phyloP scores from a whole-genome alignment of 1,284 basidiomycete genomes.

The Trichosporon faecale region DNA sequence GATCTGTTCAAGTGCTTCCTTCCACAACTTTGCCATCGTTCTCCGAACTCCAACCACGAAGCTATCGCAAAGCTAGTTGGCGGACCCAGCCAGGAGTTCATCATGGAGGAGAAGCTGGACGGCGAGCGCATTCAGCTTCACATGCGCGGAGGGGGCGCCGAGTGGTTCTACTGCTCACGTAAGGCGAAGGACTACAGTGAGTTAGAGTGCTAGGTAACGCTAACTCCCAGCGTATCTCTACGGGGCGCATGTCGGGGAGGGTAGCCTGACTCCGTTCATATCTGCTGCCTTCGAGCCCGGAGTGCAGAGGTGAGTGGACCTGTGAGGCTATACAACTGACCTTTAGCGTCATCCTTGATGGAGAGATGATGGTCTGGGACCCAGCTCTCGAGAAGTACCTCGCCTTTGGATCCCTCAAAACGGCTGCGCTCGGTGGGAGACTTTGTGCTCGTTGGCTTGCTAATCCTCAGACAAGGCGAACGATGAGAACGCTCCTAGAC shows the following conservation, averaged over 20 bases:
- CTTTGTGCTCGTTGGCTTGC: slow-evolving; percentile 8
- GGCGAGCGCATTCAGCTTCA: slow-evolving; percentile 93
- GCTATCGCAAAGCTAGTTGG: slow-evolving; percentile 79
- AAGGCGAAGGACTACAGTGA: slow-evolving; percentile 88
- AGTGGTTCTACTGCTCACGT: slow-evolving; percentile 87
- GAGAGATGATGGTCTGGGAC: slow-evolving; percentile 97
- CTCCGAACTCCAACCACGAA: slow-evolving; percentile 66
- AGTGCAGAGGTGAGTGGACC: slow-evolving; percentile 68
- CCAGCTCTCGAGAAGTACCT: slow-evolving; percentile 77
- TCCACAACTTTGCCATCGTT: slow-evolving; percentile 88
- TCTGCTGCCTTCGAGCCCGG: slow-evolving; percentile 67
- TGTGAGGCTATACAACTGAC: not conserved
- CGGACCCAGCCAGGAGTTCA: slow-evolving; percentile 61
- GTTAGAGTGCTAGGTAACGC: not conserved
- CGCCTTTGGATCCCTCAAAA: slow-evolving; percentile 87
- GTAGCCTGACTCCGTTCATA: slow-evolving; percentile 82
- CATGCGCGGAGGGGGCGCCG: slow-evolving; percentile 66
- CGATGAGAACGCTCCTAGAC: slow-evolving; percentile 68
- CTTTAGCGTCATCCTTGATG: slow-evolving; percentile 79
- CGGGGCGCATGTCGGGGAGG: slow-evolving; percentile 71
- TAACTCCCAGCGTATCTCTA: slow-evolving; percentile 63
- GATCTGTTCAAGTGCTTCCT: slow-evolving; percentile 78
- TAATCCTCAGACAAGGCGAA: slow-evolving; percentile 62
- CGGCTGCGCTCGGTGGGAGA: slow-evolving; percentile 71
- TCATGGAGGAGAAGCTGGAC: slow-evolving; percentile 93